Base-by-base conservation (phyloP, 2,329 filamentous ascomycete species). In the Penicillium sclerotiorum region DNA sequence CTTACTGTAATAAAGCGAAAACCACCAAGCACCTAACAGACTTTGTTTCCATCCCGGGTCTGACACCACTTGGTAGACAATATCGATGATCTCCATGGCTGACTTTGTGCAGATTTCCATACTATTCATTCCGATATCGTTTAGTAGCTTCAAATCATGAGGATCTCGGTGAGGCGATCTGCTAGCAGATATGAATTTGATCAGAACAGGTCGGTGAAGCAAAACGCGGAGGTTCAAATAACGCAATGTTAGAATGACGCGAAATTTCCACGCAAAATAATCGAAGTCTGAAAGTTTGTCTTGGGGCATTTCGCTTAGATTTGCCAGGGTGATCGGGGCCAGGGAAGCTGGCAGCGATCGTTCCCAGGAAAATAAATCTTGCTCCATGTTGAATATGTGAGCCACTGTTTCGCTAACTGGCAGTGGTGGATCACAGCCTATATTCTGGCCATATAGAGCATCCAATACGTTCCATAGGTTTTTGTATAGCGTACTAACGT, bases 171-270 rank as follows among this genome's bases (percentile, higher is more conserved):
- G 40, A 15, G 25, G 11, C 35, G 37, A 40, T 28, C 52, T 48
- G 20, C 52, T 44, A 23, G 54, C 48, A 13, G 69, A 65, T 5
- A 77, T 54, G 25, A 74, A 71, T 42, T 67, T 69, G 20, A 68
- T 68, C 1, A 77, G 62, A 8, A 75, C 58, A 7, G 71, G 71
- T 2, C 75, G 65, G 41, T 77, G 74, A 1, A 75, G 47, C 2
- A 78, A 64, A 5, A 77, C 65, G 3, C 68, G 68, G 3, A 74
- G 55, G 49, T 77, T 75, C 15, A 68, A 64, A 49, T 73, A 74
- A n/a, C 75, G 67, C 13, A 77, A 49, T 0, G 70, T 70, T 0
- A 78, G 61, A 3, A 81, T 73, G 7, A 79, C 63, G 3, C 69
- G 66, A 32, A 78, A 72, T 54, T 57, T 71, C 50, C 49, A 58